Evolutionary conservation across 1,284 basidiomycete genomes (phyloP), one percentile per base, ranked within the genome.

Genomic region (Porphyrellus sp.): DNA sequence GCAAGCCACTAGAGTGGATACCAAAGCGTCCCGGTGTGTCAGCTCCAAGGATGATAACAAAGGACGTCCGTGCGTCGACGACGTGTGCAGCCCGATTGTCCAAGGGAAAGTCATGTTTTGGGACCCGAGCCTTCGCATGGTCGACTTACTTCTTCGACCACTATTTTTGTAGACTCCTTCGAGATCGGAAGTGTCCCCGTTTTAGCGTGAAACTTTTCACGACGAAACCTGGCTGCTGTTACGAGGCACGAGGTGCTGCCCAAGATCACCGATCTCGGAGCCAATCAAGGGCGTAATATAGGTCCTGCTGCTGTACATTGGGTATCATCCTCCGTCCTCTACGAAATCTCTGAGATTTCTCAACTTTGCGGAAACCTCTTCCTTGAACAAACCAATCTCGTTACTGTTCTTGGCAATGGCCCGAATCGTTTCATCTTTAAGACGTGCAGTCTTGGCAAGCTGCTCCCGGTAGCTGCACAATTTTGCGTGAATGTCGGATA

Each of bases 341-440:
- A 85, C 83, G 63, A 83, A 84, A 53, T 83, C 80, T 58, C 79
- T 77, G 34, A 91, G 72, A 59, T 83, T 78, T 59, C 78, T 76
- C 31, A 91, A 73, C 59, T 84, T 81, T 51, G 78, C 77, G 35
- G 86, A 86, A 15, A 89, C 81, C 54, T 85, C 83, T 53, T 84
- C 80, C 69, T 89, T 89, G 74, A 90, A 89, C 60, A 81, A 76
- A 24, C 82, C 84, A 40, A 89, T 86, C 51, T 91, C 88, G 56
- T 85, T 85, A 62, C 84, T 85, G 67, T 84, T 89, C 74, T 89
- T 89, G 56, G 87, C 78, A 55, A 91, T 87, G n/a, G 83, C 83
- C 1, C 86, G 80, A 35, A 87, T 79, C 0, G 85, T 88, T 58
- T 89, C 87, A 52, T 91, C 86, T 58, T 81, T 84, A 23, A 90